These are phyloP conservation scores for Calocybe gangraenosa DNA, from an alignment of 768 basidiomycete genomes.

Conservation along the genomic window DNA sequence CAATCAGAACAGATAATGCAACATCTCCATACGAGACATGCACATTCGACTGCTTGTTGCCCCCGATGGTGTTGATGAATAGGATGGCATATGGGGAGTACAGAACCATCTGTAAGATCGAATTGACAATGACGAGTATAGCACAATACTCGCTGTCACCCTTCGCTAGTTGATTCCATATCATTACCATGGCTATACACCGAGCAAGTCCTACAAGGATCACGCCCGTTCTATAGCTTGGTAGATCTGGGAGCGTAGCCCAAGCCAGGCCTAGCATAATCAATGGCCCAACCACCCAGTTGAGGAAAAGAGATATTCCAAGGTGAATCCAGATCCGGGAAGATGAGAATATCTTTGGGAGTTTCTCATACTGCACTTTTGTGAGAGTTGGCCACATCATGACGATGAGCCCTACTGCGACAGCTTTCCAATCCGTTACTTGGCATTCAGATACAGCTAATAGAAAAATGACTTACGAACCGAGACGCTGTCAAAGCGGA, in stretches of 20 bases:
- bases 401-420: slow-evolving; percentile 74
- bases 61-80: slow-evolving; percentile 71
- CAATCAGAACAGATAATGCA: slow-evolving; percentile 67
- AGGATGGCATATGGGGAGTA: slow-evolving; percentile 67
- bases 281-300: slow-evolving; percentile 80
- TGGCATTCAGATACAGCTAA: no score
- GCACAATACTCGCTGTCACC: slow-evolving; percentile 74
- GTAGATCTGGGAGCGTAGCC: slow-evolving; percentile 79
- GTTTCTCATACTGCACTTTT: slow-evolving; percentile 72
- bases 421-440: slow-evolving; percentile 52
- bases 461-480: slow-evolving; percentile 50
- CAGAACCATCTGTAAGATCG: slow-evolving; percentile 75
- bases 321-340: slow-evolving; percentile 63
- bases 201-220: slow-evolving; percentile 78
- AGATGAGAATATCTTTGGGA: slow-evolving; percentile 54
- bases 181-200: slow-evolving; percentile 74
- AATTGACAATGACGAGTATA: slow-evolving; percentile 78
- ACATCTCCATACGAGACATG: slow-evolving; percentile 55
- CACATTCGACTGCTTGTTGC: slow-evolving; percentile 28
- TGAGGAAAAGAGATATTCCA: slow-evolving; percentile 60
- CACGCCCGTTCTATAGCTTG: slow-evolving; percentile 71
- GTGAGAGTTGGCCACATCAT: slow-evolving; percentile 88
- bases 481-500: slow-evolving; percentile 66
- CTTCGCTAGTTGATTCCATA: slow-evolving; percentile 68
- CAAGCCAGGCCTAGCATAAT: slow-evolving; percentile 84